A percentile compares a stretch with the other conserved stretches of the same genome.
Evolutionary conservation across 1,284 basidiomycete genomes (phyloP).

Genomic region (Quambalaria eucalypti): DNA sequence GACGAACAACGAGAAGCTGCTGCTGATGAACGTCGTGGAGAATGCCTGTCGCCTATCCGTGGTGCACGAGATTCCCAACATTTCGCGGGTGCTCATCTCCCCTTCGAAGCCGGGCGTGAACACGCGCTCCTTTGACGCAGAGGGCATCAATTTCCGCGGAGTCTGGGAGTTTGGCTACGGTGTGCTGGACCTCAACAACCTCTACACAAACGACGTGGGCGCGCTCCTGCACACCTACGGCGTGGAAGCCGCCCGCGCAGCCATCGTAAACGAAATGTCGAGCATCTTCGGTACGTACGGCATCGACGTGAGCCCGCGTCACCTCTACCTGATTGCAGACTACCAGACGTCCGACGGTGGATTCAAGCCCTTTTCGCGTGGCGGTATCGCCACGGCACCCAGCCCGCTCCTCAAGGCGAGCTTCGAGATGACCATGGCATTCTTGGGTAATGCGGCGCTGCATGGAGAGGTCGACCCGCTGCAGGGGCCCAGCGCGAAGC

Average conservation of each 20-base stretch:
- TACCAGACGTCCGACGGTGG: conserved; percentile 96
- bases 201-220: conserved; percentile 93
- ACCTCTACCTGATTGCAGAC: conserved; percentile 94
- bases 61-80: conserved; percentile 41
- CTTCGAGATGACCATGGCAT: conserved; percentile 92
- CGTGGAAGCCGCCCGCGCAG: conserved; percentile 49
- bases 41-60: conserved; percentile 38
- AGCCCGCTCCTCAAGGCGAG: conserved; percentile 93
- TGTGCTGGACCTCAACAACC: conserved; percentile 70
- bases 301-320: conserved; percentile 88
- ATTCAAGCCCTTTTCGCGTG: conserved; percentile 91
- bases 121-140: conserved; percentile 29
- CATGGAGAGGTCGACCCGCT: conserved; percentile 91
- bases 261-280: conserved; percentile 64
- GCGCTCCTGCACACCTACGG: conserved; percentile 78
- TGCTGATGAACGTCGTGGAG: conserved; percentile 46
- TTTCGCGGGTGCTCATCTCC: conserved; percentile 36
- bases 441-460: conserved; percentile 86
- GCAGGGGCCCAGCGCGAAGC: conserved; percentile 75
- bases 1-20: conserved; percentile 38
- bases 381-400: conserved; percentile 79
- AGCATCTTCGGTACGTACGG: conserved; percentile 91
- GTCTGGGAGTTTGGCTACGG: conserved; percentile 77
- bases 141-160: conserved; percentile 65
- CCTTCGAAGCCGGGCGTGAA: conserved; percentile 31